These are phyloP conservation scores for Chrysopogon serrulatus DNA, from an alignment of 176 grass and related monocot species.

Conservation along the genomic window DNA sequence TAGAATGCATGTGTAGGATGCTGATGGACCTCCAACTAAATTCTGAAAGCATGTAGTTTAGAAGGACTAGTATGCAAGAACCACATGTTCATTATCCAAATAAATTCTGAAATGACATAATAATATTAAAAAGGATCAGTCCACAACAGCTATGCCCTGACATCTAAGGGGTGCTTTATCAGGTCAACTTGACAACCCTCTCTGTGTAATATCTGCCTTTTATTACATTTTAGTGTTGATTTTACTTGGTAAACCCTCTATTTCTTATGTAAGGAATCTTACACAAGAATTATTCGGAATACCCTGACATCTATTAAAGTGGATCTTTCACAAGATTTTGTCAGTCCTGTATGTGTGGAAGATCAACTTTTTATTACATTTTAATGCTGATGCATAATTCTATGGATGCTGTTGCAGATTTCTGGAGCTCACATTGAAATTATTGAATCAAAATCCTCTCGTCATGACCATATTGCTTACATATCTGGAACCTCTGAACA, in stretches of 20 bases:
- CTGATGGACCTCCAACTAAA: background rate
- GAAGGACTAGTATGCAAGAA: background rate
- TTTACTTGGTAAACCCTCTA: background rate
- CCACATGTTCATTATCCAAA: background rate
- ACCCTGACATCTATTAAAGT: background rate
- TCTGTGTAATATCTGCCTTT: background rate
- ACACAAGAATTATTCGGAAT: background rate
- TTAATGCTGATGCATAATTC: background rate
- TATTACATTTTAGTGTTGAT: background rate
- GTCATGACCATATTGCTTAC: slow-evolving; percentile 73
- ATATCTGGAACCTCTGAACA: slow-evolving; percentile 81
- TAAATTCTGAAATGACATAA: background rate
- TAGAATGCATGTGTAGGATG: background rate
- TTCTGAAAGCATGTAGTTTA: background rate
- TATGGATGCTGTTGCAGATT: slow-evolving; percentile 63
- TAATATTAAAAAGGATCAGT: background rate
- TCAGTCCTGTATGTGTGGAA: background rate
- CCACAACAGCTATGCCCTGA: background rate
- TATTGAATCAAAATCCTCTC: slow-evolving; percentile 76
- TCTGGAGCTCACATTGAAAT: slow-evolving; percentile 92
- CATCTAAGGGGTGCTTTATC: background rate
- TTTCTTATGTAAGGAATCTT: background rate
- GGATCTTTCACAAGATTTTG: background rate
- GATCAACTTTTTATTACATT: background rate
- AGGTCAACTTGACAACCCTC: background rate